Base-by-base conservation (phyloP, 75 land plant species). In the Sequoia sempervirens region DNA sequence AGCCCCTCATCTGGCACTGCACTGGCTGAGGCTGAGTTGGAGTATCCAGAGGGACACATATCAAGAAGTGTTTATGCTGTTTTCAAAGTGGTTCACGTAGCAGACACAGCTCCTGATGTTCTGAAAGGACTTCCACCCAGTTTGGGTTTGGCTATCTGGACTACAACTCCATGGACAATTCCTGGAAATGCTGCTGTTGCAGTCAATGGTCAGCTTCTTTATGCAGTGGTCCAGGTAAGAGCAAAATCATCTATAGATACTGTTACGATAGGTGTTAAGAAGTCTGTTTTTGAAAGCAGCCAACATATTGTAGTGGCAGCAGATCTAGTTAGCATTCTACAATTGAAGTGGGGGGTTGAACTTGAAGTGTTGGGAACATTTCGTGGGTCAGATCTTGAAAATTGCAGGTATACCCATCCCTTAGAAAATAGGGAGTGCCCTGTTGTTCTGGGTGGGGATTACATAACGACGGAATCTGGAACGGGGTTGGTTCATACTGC, bases 121-220 rank as follows among this genome's bases (percentile, higher is more conserved):
- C 83, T 98, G 79, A 86, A 91, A 75, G 90, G 88, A 12, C 88
- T 88, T 88, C 80, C 93, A 75, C 96, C 98, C 28, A 80, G 88
- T 84, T 84, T 96, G 80, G 89, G 86, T 81, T 79, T 98, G 83
- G 97, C 99, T 80, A 91, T 98, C 61, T 98, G 99, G 99, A 98
- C 99, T 23, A 98, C 99, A 76, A 98, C 99, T 30, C 99, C 99
- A 20, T 98, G 99, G 99, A 98, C 99, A 32, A 90, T 98, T 74
- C 99, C 99, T 80, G 98, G 92, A 70, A 98, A 98, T 93, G 94
- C 96, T 83, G 99, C 94, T 89, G 98, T 98, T 88, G 98, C 99
- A 46, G 99, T 96, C 74, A 98, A 98, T 90, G 90, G 89, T 26
- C 88, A 89, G 84, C 95, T 98, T 83, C 81, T 86, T 5, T 98